A percentile compares a stretch with the other conserved stretches of the same genome.
These are phyloP conservation scores for Curvularia verruculosa DNA, from an alignment of 2,329 filamentous ascomycete species.

Conservation along the genomic window DNA sequence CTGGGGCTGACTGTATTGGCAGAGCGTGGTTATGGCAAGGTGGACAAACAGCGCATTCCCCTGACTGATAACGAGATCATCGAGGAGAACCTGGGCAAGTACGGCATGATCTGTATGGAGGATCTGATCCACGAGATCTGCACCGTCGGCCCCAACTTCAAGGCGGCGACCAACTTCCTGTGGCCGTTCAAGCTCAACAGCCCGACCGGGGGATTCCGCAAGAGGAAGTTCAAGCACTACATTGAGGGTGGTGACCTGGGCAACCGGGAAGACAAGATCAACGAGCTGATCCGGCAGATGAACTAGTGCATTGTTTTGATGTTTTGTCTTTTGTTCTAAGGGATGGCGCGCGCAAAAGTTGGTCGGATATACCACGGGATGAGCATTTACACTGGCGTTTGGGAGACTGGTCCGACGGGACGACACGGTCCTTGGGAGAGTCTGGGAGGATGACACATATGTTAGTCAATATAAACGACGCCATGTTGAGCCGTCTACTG, in stretches of 20 bases:
- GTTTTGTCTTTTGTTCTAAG: conserved; percentile 13
- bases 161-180: conserved; percentile 98
- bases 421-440: conserved; percentile 22
- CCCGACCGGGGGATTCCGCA: conserved; percentile 94
- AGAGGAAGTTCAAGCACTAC: conserved; percentile 99
- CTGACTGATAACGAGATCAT: conserved; percentile 98
- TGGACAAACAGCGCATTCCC: conserved; percentile 96
- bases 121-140: conserved; percentile 98
- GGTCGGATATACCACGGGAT: conserved; percentile 28
- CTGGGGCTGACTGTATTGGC: conserved; percentile 14
- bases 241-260: conserved; percentile 98
- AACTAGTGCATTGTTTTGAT: conserved; percentile 68
- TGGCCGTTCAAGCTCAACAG: conserved; percentile 99
- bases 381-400: conserved; percentile 34
- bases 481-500: background rate
- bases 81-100: conserved; percentile 95
- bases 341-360: conserved; percentile 18
- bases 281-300: conserved; percentile 95
- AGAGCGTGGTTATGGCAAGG: conserved; percentile 91
- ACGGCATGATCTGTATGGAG: conserved; percentile 97
- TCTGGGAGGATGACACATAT: conserved; percentile 18
- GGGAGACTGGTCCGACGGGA: conserved; percentile 15
- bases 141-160: conserved; percentile 96
- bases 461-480: conserved; percentile 16
- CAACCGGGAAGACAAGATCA: conserved; percentile 99